phyloP scores from a whole-genome alignment of 768 basidiomycete species.

The Rickenella mellea region DNA sequence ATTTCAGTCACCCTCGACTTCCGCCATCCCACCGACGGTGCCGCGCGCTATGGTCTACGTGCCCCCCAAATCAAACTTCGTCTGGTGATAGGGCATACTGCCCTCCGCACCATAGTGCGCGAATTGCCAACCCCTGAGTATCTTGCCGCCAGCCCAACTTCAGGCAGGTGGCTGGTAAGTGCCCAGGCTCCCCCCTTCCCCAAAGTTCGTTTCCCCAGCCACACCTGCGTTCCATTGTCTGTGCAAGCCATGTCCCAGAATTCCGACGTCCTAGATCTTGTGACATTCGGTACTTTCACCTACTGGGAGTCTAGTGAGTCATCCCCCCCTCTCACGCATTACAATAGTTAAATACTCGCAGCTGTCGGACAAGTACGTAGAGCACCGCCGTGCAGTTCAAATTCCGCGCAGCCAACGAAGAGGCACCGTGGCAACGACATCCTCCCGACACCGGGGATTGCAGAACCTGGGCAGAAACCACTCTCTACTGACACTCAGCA shows the following conservation, averaged over 20 bases:
- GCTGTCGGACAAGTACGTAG: no score
- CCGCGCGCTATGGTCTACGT: not conserved
- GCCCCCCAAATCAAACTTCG: conserved; percentile 55
- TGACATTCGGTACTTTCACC: conserved; percentile 64
- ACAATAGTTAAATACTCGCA: no score
- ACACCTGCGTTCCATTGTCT: conserved; percentile 40
- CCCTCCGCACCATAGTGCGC: conserved; percentile 58
- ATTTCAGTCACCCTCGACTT: conserved; percentile 55
- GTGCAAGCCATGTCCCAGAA: conserved; percentile 43
- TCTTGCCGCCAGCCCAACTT: conserved; percentile 3
- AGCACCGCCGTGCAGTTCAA: no score
- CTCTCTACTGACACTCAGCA: no score
- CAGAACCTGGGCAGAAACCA: no score
- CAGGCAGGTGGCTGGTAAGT: conserved; percentile 54
- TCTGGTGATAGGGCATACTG: conserved; percentile 61
- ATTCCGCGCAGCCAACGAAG: no score
- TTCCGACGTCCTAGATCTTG: conserved; percentile 50
- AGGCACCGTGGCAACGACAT: no score
- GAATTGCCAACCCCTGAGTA: conserved; percentile 36
- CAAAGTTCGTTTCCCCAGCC: conserved; percentile 24
- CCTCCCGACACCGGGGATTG: no score
- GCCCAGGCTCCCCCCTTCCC: conserved; percentile 49
- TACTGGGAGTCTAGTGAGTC: conserved; percentile 43
- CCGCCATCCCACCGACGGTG: conserved; percentile 1
- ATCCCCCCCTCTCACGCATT: not conserved